These are phyloP conservation scores for Candida nitratophila DNA, from an alignment of 805 yeast genomes.

Conservation along the genomic window DNA sequence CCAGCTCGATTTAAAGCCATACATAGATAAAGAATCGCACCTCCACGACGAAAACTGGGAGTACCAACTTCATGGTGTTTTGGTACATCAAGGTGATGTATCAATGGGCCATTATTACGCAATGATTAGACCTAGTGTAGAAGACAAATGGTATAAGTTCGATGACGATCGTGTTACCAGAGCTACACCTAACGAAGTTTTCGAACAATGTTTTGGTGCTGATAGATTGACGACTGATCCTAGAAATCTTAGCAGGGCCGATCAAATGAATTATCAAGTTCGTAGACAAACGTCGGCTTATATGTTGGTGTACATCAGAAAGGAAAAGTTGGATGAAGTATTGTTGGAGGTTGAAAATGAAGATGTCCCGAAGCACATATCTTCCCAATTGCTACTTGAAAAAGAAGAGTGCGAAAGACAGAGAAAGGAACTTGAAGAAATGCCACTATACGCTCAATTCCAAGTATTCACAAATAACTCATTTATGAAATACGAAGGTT, in stretches of 20 bases:
- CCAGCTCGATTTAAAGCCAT: conserved; percentile 72
- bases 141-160: conserved; percentile 78
- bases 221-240: conserved; percentile 46
- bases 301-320: conserved; percentile 88
- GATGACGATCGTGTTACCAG: conserved; percentile 94
- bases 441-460: conserved; percentile 53
- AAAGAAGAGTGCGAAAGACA: conserved; percentile 44
- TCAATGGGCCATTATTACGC: conserved; percentile 97
- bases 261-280: conserved; percentile 56
- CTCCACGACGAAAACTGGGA: conserved; percentile 54
- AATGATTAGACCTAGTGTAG: conserved; percentile 70
- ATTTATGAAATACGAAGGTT: conserved; percentile 58
- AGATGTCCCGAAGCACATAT: conserved; percentile 63
- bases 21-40: conserved; percentile 51
- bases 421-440: conserved; percentile 63
- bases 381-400: conserved; percentile 59
- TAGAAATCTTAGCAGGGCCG: conserved; percentile 45
- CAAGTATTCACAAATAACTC: conserved; percentile 47
- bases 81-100: conserved; percentile 94
- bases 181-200: conserved; percentile 78
- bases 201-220: conserved; percentile 89
- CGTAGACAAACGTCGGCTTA: conserved; percentile 91
- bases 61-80: conserved; percentile 84
- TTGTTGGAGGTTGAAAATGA: conserved; percentile 49
- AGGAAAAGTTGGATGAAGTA: conserved; percentile 47